A percentile compares a stretch with the other conserved stretches of the same genome.
These are phyloP conservation scores for Hebeloma cylindrosporum DNA, from an alignment of 768 basidiomycete genomes.

Conservation along the genomic window DNA sequence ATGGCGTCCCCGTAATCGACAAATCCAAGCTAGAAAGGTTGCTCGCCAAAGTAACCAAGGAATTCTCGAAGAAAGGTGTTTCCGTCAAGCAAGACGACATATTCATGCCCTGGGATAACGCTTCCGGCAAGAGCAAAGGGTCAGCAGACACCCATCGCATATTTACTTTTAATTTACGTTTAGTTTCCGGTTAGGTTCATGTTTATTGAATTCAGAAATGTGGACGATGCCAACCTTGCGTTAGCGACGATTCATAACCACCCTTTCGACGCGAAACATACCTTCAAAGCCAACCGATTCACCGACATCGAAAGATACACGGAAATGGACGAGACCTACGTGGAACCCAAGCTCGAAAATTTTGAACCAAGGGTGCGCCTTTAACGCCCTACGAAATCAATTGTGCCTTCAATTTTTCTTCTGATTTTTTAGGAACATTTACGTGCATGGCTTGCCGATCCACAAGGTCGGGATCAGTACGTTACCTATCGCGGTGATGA, in stretches of 20 bases:
- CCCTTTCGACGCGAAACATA: constrained; percentile 86
- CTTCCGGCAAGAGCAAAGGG: constrained; percentile 90
- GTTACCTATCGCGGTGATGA: constrained; percentile 92
- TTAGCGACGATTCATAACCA: constrained; percentile 69
- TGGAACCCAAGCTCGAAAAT: constrained; percentile 71
- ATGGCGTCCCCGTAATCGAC: constrained; percentile 90
- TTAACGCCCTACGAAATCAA: background rate
- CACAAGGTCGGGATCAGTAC: constrained; percentile 93
- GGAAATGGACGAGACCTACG: constrained; percentile 73
- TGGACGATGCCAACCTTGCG: constrained; percentile 70
- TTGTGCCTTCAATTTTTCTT: constrained; percentile 6
- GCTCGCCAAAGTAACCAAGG: constrained; percentile 75
- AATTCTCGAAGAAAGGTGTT: constrained; percentile 80
- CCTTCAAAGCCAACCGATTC: constrained; percentile 83
- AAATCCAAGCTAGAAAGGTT: constrained; percentile 82
- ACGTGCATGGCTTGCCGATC: constrained; percentile 91
- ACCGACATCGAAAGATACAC: constrained; percentile 85
- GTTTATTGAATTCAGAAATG: constrained; percentile 76
- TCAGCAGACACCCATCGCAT: constrained; percentile 33
- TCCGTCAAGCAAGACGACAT: constrained; percentile 76
- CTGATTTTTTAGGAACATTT: constrained; percentile 99
- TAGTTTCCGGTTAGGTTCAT: constrained; percentile 54
- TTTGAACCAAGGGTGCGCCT: constrained; percentile 68
- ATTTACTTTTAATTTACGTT: constrained; percentile 6
- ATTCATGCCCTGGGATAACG: constrained; percentile 85